Evolutionary conservation across 2,329 filamentous ascomycete genomes (phyloP).

Genomic region (Verticillium isaacii): DNA sequence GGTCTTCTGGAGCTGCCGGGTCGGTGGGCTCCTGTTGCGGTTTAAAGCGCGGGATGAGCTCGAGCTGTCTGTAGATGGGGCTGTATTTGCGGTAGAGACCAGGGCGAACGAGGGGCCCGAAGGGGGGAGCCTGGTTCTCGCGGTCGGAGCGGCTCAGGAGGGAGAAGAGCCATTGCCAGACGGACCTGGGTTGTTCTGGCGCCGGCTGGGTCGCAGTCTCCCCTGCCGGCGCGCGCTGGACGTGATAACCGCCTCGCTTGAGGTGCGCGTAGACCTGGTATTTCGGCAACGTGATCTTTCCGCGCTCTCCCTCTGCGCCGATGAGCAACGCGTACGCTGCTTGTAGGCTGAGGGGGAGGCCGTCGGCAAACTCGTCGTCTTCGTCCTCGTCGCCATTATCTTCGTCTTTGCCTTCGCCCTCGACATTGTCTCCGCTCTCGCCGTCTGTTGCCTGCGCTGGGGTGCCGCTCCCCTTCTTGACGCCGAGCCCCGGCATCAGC

Average conservation of each 20-base stretch:
- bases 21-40: constrained; percentile 31
- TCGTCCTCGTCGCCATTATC: constrained; percentile 17
- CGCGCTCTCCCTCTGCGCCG: constrained; percentile 59
- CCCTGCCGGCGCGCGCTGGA: constrained; percentile 60
- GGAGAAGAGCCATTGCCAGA: constrained; percentile 53
- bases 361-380: constrained; percentile 51
- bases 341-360: constrained; percentile 84
- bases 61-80: constrained; percentile 71
- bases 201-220: constrained; percentile 15
- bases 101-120: constrained; percentile 56
- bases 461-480: constrained; percentile 15
- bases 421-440: constrained; percentile 16
- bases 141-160: constrained; percentile 29
- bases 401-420: constrained; percentile 14
- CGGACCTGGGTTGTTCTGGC: constrained; percentile 12
- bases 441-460: constrained; percentile 13
- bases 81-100: constrained; percentile 63
- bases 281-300: constrained; percentile 65
- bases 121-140: constrained; percentile 23
- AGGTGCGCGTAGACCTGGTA: constrained; percentile 86
- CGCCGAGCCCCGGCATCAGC: constrained; percentile 30
- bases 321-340: constrained; percentile 84
- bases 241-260: constrained; percentile 75
- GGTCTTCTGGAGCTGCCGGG: constrained; percentile 30
- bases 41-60: constrained; percentile 68